A percentile compares a stretch with the other conserved stretches of the same genome.
These are phyloP conservation scores for Fusarium concolor DNA, from an alignment of 2,329 filamentous ascomycete genomes.

Conservation along the genomic window DNA sequence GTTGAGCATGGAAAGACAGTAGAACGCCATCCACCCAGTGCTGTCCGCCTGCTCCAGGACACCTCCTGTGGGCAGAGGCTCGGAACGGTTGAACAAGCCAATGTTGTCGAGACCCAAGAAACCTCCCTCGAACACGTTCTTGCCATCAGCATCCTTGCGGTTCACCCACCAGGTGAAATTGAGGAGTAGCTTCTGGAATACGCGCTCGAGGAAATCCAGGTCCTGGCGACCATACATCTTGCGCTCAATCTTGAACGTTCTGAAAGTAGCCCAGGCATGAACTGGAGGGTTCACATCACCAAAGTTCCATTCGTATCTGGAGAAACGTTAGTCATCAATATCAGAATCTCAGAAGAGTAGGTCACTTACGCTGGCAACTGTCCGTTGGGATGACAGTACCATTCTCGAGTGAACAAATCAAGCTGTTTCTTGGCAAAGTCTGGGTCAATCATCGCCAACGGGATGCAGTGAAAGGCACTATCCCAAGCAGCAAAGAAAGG, in stretches of 20 bases:
- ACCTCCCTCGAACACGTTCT: conserved; percentile 97
- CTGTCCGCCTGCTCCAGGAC: conserved; percentile 96
- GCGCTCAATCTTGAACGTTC: conserved; percentile 97
- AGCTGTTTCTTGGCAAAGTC: conserved; percentile 99
- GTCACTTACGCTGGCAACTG: conserved; percentile 83
- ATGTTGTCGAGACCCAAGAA: conserved; percentile 98
- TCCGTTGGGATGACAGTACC: conserved; percentile 99
- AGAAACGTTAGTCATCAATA: conserved; percentile 20
- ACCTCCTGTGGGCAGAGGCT: conserved; percentile 92
- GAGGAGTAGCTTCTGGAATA: conserved; percentile 94
- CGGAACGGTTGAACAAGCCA: conserved; percentile 95
- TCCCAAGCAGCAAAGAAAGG: conserved; percentile 99
- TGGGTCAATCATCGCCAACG: conserved; percentile 95
- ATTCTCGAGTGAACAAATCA: conserved; percentile 94
- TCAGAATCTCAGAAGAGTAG: neutral
- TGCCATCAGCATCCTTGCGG: conserved; percentile 91
- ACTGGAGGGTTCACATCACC: conserved; percentile 96
- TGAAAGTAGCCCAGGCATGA: conserved; percentile 95
- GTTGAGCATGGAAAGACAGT: conserved; percentile 96
- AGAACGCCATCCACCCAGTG: conserved; percentile 99
- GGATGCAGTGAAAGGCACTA: conserved; percentile 95
- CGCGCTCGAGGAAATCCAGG: conserved; percentile 92
- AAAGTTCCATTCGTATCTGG: conserved; percentile 92
- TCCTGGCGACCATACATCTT: conserved; percentile 97
- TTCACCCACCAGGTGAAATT: conserved; percentile 99